Conservation (phyloP, 2,329 filamentous ascomycete species). For the Neofusicoccum umdonicola region DNA sequence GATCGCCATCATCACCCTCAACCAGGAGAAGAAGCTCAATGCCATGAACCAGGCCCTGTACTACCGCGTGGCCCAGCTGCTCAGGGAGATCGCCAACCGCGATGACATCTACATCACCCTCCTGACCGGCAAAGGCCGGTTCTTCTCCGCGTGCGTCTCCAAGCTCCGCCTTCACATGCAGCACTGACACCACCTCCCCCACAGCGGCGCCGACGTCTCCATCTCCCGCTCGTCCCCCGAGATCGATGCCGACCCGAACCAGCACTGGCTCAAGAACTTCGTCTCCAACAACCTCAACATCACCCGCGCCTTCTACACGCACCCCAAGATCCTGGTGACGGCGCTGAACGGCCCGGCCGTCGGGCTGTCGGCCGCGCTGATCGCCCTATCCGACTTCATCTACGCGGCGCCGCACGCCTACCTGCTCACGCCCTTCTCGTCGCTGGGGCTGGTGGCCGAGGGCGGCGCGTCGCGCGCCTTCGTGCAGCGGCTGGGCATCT, state of each 20-base stretch:
- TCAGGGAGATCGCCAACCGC: constrained; percentile 74
- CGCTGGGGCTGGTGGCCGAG: constrained; percentile 85
- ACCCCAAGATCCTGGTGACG: constrained; percentile 88
- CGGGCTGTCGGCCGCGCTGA: constrained; percentile 80
- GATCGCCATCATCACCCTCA: constrained; percentile 81
- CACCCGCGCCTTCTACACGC: constrained; percentile 85
- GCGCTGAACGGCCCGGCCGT: constrained; percentile 91
- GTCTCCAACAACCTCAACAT: constrained; percentile 84
- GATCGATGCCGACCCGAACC: constrained; percentile 38
- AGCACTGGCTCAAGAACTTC: constrained; percentile 68
- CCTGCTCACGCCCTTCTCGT: constrained; percentile 87
- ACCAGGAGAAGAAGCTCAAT: constrained; percentile 83
- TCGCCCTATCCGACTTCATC: constrained; percentile 86
- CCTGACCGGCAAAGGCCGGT: constrained; percentile 73
- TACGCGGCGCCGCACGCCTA: constrained; percentile 81
- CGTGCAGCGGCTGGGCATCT: constrained; percentile 73
- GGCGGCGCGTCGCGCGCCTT: constrained; percentile 78
- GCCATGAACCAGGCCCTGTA: constrained; percentile 72
- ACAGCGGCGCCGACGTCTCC: constrained; percentile 76
- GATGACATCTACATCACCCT: constrained; percentile 84
- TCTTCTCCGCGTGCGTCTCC: constrained; percentile 76
- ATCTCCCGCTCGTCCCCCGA: constrained; percentile 46
- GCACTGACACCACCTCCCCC: neutral
- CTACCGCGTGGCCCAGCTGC: constrained; percentile 68
- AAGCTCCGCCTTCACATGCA: neutral